Evolutionary conservation across 805 yeast species (phyloP).

Genomic region (Metschnikowia rubicola): DNA sequence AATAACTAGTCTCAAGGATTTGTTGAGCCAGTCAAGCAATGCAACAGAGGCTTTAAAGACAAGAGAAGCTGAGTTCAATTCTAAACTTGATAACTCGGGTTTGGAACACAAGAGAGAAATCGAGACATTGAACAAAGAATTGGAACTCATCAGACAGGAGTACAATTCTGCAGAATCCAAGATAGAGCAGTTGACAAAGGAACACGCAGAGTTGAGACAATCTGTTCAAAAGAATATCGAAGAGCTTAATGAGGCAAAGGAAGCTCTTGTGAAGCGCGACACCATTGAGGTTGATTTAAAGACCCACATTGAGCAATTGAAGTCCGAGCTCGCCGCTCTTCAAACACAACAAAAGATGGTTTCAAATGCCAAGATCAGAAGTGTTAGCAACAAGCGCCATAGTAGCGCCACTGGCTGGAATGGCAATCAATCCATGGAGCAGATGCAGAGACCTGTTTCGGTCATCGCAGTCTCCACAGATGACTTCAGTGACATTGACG

Average conservation of each 20-base stretch:
- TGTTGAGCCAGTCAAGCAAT: constrained; percentile 51
- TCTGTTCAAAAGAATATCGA: constrained; percentile 61
- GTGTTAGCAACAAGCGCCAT: constrained; percentile 38
- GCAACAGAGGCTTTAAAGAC: constrained; percentile 53
- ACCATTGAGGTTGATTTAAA: constrained; percentile 65
- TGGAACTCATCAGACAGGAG: constrained; percentile 51
- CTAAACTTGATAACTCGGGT: constrained; percentile 43
- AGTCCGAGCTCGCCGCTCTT: constrained; percentile 47
- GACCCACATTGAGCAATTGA: constrained; percentile 54
- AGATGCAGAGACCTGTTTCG: constrained; percentile 54
- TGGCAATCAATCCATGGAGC: constrained; percentile 32
- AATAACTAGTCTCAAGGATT: constrained; percentile 44
- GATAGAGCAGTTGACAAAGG: constrained; percentile 56
- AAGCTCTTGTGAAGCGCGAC: constrained; percentile 54
- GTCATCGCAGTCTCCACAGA: constrained; percentile 55
- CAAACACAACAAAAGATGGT: constrained; percentile 38
- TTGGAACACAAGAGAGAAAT: constrained; percentile 48
- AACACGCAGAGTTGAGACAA: constrained; percentile 59
- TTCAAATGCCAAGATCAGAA: constrained; percentile 30
- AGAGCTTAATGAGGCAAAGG: constrained; percentile 59
- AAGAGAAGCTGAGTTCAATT: constrained; percentile 52
- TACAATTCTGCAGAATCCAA: constrained; percentile 55
- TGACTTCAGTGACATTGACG: constrained; percentile 56
- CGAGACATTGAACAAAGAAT: constrained; percentile 51
- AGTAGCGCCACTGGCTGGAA: constrained; percentile 38